phyloP scores from a whole-genome alignment of 352 stramenopile species.

The Halophytophthora polymorphica region DNA sequence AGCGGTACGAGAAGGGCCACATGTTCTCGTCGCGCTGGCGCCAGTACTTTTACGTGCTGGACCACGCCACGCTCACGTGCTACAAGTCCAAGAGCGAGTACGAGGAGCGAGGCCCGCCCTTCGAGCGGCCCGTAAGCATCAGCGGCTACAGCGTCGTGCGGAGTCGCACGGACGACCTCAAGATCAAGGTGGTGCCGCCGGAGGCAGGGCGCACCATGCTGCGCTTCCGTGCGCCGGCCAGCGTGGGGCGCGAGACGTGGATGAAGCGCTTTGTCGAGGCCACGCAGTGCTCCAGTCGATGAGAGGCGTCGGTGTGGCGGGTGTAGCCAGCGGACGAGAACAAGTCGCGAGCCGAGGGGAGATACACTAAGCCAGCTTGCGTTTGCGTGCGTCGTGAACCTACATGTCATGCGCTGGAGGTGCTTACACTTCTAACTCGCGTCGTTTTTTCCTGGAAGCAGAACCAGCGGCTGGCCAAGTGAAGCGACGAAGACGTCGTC shows the following conservation, averaged over 20 bases:
- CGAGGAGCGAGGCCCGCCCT: slow-evolving; percentile 55
- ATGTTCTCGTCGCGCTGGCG: slow-evolving; percentile 74
- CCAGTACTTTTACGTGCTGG: slow-evolving; percentile 76
- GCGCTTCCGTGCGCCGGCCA: slow-evolving; percentile 68
- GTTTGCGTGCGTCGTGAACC: background rate
- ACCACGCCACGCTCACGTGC: slow-evolving; percentile 60
- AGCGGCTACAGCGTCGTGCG: slow-evolving; percentile 68
- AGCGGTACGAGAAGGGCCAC: slow-evolving; percentile 72
- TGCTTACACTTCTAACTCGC: background rate
- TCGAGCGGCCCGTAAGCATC: slow-evolving; percentile 48
- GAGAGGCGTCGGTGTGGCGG: slow-evolving; percentile 6
- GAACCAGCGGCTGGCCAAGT: slow-evolving; percentile 29
- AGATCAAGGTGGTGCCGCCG: slow-evolving; percentile 74
- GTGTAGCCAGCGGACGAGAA: too few species aligned
- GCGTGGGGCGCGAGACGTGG: slow-evolving; percentile 70
- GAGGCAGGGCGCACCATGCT: slow-evolving; percentile 60
- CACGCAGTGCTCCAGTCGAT: slow-evolving; percentile 41
- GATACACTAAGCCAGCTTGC: too few species aligned
- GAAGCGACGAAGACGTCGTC: slow-evolving; percentile 27
- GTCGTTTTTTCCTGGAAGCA: slow-evolving; percentile 7
- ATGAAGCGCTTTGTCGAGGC: slow-evolving; percentile 76
- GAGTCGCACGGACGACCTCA: slow-evolving; percentile 74
- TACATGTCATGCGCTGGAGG: background rate
- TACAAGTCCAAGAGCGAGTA: slow-evolving; percentile 75
- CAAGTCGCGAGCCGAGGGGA: too few species aligned